Percentiles rank a stretch among this genome's conserved stretches.
Conservation (phyloP, 2,329 filamentous ascomycete species). For the Magnaporthiopsis rhizophila region DNA sequence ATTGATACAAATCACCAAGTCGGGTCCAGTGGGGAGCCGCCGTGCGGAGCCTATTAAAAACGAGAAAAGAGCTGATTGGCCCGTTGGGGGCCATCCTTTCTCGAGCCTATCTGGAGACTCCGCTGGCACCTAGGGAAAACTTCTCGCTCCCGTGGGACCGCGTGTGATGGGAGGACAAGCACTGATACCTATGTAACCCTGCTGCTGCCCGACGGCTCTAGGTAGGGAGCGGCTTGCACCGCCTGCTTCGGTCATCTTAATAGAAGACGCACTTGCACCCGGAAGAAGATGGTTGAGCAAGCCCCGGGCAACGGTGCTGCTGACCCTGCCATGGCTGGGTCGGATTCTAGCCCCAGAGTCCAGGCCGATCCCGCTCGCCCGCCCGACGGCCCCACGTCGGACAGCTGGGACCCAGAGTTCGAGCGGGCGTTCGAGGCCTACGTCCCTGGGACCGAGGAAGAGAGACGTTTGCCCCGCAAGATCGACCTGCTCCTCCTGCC, state of each 20-base stretch:
- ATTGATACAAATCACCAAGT: too few relatives aligned
- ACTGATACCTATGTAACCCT: not conserved
- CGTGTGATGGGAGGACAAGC: not conserved
- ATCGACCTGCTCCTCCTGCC: conserved; percentile 40
- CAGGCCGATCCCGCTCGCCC: not conserved
- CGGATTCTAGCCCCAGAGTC: not conserved
- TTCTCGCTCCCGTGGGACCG: not conserved
- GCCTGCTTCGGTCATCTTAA: too few relatives aligned
- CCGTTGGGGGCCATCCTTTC: too few relatives aligned
- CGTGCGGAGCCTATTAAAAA: too few relatives aligned
- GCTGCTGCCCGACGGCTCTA: not conserved
- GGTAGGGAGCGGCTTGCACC: not conserved
- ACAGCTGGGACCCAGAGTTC: not conserved
- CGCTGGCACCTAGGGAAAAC: not conserved
- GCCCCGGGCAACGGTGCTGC: not conserved
- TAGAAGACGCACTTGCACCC: not conserved
- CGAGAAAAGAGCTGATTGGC: too few relatives aligned
- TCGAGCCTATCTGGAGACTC: not conserved
- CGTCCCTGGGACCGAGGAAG: conserved; percentile 11
- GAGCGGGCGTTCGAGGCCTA: not conserved
- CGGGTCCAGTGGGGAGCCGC: too few relatives aligned
- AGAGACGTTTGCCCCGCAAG: conserved; percentile 33
- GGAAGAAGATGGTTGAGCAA: not conserved
- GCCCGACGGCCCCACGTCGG: too few relatives aligned
- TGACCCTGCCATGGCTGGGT: not conserved